Evolutionary conservation across 108 stramenopile species (phyloP), one percentile per base, ranked within the genome.

Genomic region (Cyclotella atomus): DNA sequence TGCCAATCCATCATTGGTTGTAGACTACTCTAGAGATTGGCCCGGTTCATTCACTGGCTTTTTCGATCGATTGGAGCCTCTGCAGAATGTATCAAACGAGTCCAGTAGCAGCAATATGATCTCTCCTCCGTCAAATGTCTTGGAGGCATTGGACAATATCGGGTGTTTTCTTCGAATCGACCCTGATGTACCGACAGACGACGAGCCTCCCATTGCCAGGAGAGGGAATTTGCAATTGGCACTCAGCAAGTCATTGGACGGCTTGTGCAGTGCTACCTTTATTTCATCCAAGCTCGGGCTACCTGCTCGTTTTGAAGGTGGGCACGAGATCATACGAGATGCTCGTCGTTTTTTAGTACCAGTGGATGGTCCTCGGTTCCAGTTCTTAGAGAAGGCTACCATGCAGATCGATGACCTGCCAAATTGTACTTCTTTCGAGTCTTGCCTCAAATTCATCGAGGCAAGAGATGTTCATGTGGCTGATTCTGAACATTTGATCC

Each of bases 281-380:
- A 45, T 75, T 21, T 38, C 30, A 27, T 0, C 30, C 16, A 43
- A 29, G 41, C 17, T 75, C 41, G 32, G 45, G 9, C 41, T 66
- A 17, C 73, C 73, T 49, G 17, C 55, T 35, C 55, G 65, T n/a
- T 65, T 75, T 46, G 68, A 70, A 19, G n/a, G n/a, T n/a, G n/a
- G n/a, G n/a, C 68, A 59, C 19, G 41, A 55, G n/a, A 2, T 43
- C 24, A 28, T 61, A 24, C 12, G 1, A 16, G 36, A 53, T 8
- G 12, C 3, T 10, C 44, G 23, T 16, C 35, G 29, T 34, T 38
- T 64, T 23, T 27, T 27, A 7, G 23, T n/a, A n/a, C n/a, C 34
- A 43, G 24, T 54, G 27, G 27, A 33, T n/a, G 30, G 36, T 29
- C 33, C 49, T 46, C 59, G 23, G 14, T 64, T 63, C 32, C 47